Base-by-base conservation (phyloP, 805 yeast genomes). In the Suhomyces pyralidae region DNA sequence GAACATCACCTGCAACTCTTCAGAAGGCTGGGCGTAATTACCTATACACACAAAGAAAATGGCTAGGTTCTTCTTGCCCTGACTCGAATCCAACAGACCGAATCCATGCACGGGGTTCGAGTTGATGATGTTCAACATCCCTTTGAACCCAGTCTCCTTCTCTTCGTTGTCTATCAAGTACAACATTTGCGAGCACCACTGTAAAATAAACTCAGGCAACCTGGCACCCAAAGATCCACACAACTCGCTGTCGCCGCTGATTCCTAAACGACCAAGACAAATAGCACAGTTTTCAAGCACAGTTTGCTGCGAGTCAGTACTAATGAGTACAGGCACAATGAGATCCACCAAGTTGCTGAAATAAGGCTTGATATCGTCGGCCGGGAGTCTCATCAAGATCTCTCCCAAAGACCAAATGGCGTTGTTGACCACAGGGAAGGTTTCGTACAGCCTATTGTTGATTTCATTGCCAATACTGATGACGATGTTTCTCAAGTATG, bases 361-460 rank as follows among this genome's bases (percentile, higher is more conserved):
- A 61, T 80, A 86, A 14, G 83, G 84, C 43, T 70, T 71, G 55
- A 85, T 59, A 40, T 76, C 74, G 1, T 76, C 73, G 19, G 67
- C 67, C 2, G 79, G 66, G 14, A 81, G 62, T 51, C 88, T 80
- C 62, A 91, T 74, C 3, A 90, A 78, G 28, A 94, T 82, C 66
- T 94, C 96, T 44, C 99, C 98, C 12, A 88, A 71, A 1, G 97
- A 82, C 99, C 99, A 94, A 48, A 90, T 84, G 1, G 98, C 94
- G 68, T 94, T 94, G 69, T 88, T 89, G 61, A 85, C 85, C 2
- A 88, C 90, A 0, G 93, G 83, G 54, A 73, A 77, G 1, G 84
- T 73, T 45, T 71, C 73, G 61, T 69, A 77, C 8, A 75, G 69
- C 54, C 84, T 68, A 56, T 78, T 75, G 57, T 82, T 79, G 59